phyloP scores from a whole-genome alignment of 805 yeast species.

The Kluyveromyces nonfermentans region DNA sequence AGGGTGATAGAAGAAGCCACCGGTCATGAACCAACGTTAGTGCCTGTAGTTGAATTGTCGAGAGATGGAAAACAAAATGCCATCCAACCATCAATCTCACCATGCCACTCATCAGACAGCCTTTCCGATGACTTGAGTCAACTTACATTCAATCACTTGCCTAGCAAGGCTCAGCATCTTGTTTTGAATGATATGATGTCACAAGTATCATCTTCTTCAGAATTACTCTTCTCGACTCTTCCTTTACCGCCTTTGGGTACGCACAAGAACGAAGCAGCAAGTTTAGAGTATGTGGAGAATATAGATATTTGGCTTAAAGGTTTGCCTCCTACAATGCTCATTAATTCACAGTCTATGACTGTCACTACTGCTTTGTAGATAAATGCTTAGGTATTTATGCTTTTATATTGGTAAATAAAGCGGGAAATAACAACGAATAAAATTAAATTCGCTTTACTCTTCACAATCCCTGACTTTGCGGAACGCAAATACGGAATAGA shows the following conservation, averaged over 20 bases:
- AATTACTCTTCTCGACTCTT: slow-evolving; percentile 75
- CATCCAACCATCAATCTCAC: slow-evolving; percentile 22
- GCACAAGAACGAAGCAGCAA: slow-evolving; percentile 56
- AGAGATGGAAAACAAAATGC: slow-evolving; percentile 8
- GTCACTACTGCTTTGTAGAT: slow-evolving; percentile 80
- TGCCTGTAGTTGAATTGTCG: slow-evolving; percentile 37
- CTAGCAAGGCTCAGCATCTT: slow-evolving; percentile 84
- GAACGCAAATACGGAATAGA: slow-evolving; percentile 77
- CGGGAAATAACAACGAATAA: background rate
- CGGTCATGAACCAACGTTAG: slow-evolving; percentile 58
- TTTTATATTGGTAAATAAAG: background rate
- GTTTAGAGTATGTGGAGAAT: slow-evolving; percentile 66
- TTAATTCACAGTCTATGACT: slow-evolving; percentile 90
- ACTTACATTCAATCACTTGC: slow-evolving; percentile 71
- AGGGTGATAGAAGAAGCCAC: slow-evolving; percentile 58
- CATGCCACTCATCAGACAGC: slow-evolving; percentile 24
- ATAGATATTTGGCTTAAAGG: slow-evolving; percentile 74
- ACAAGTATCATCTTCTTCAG: slow-evolving; percentile 48
- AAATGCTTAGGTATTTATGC: background rate
- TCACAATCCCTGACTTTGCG: slow-evolving; percentile 40
- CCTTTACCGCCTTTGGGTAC: slow-evolving; percentile 86
- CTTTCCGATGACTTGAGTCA: slow-evolving; percentile 30
- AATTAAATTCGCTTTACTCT: slow-evolving; percentile 3
- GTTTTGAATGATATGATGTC: slow-evolving; percentile 82
- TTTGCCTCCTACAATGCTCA: slow-evolving; percentile 71